phyloP scores from a whole-genome alignment of 2,329 filamentous ascomycete species.

The Chrysosphaeria jannelii region DNA sequence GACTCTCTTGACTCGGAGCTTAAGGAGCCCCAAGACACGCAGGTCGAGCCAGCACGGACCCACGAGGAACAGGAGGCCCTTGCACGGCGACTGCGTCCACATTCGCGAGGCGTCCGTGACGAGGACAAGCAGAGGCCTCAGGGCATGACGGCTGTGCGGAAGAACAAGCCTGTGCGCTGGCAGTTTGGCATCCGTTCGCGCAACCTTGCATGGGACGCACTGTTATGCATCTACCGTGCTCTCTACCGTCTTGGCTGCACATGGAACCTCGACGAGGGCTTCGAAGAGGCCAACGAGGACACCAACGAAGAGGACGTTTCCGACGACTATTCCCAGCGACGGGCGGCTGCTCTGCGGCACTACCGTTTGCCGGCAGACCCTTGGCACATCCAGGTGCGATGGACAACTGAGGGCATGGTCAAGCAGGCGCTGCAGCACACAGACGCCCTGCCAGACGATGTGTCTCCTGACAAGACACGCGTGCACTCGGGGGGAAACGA shows the following conservation, averaged over 20 bases:
- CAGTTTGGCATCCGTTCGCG: constrained; percentile 91
- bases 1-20: too few species aligned
- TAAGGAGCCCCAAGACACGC: too few species aligned
- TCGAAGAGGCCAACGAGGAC: constrained; percentile 15
- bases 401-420: constrained; percentile 35
- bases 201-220: constrained; percentile 79
- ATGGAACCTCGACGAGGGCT: constrained; percentile 44
- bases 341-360: too few species aligned
- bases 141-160: constrained; percentile 37
- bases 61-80: constrained; percentile 58
- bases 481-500: constrained; percentile 14
- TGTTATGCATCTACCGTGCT: constrained; percentile 85
- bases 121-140: constrained; percentile 27
- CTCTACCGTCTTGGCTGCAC: constrained; percentile 64
- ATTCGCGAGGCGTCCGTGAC: constrained; percentile 44
- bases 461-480: constrained; percentile 12
- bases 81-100: constrained; percentile 54
- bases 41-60: constrained; percentile 20
- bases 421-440: constrained; percentile 10
- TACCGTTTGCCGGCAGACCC: constrained; percentile 80
- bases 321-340: constrained; percentile 19
- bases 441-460: constrained; percentile 7
- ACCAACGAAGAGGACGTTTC: constrained; percentile 10
- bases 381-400: constrained; percentile 79
- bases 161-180: constrained; percentile 64